Base-by-base conservation (phyloP, 1,284 basidiomycete species). In the Ganoderma multipileum region DNA sequence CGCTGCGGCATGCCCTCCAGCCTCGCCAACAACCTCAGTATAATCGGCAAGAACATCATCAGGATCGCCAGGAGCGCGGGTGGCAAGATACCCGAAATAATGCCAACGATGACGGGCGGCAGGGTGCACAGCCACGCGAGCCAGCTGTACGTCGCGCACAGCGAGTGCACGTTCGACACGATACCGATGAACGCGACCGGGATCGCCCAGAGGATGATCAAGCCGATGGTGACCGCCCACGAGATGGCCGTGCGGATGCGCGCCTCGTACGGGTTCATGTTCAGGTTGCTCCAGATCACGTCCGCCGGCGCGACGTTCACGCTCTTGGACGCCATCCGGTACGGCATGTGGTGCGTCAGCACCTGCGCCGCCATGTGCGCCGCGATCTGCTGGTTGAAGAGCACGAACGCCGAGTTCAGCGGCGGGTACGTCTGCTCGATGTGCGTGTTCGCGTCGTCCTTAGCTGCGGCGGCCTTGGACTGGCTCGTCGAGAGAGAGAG, bases 301-400 rank as follows among this genome's bases (percentile, higher is more conserved):
- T 98, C 97, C 58, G 89, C 87, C 0, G 95, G 94, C 1, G 90
- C 86, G 57, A 97, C 89, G 72, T 94, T 93, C 23, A 91, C 83
- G 74, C 87, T 91, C 72, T 88, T 89, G 62, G 82, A 79, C n/a
- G 81, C 78, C 90, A 95, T 94, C 33, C 89, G 85, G 72, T 94
- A 95, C 42, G 94, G 94, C 68, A 91, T 88, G 74, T 95, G 90
- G 76, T 96, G 93, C 2, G 89, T 83, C 36, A 96, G 80, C 7
- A 86, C 84, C 78, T 94, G 89, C 23, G 86, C 86, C 1, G 94
- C 95, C 78, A 97, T 84, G 79, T 97, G 95, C n/a, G 95, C 95
- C 1, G 94, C 94, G 73, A 98, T 93, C 82, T 99, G 97, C 74
- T 90, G 87, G 80, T 97, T 91, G 87, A 99, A 99, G 38, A 95